Evolutionary conservation across 225 moss, liverwort and hornwort species (phyloP), one percentile per base, ranked within the genome.

Genomic region (Neckera pumila): DNA sequence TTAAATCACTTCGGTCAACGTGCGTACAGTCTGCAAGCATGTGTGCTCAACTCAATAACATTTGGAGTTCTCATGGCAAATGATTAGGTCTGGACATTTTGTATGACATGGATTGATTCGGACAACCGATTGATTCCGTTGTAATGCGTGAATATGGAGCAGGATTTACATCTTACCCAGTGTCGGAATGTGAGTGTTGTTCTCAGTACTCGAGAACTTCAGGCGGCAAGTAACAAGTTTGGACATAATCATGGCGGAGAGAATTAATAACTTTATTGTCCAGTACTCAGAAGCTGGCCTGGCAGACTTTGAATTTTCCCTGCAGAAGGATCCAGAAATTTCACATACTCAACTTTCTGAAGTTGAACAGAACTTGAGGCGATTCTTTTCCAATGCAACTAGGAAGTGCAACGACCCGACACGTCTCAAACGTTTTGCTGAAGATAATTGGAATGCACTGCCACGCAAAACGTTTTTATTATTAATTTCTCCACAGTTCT

Each of bases 111-210:
- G 66, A 76, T 83, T 36, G 42, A 45, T 83, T 83, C 34, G 27
- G 36, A 58, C 57, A 76, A 83, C 57, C 53, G 38, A 70, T 78
- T 42, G 71, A 71, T 84, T 30, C 21, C 34, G 45, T 14, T 64
- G 80, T 59, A 22, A 80, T 70, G 47, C 59, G n/a, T 82, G 58
- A 78, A 56, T 80, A 67, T 84, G 82, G 87, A 66, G 84, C 90
- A 93, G 92, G 93, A 93, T 70, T 84, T 93, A 23, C 89, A 93
- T 61, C 74, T 90, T 75, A 90, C 85, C 54, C 86, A 92, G 49
- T 63, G 56, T 86, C 87, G 83, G 84, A 80, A 86, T 67, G 90
- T 92, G 83, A 87, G 62, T 43, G 81, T 93, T 30, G 92, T 90
- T 80, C 90, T 93, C 66, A 89, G 73, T 34, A 90, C 92, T 74